Evolutionary conservation across 2,329 filamentous ascomycete genomes (phyloP).

Genomic region (Didymella arachidicola): DNA sequence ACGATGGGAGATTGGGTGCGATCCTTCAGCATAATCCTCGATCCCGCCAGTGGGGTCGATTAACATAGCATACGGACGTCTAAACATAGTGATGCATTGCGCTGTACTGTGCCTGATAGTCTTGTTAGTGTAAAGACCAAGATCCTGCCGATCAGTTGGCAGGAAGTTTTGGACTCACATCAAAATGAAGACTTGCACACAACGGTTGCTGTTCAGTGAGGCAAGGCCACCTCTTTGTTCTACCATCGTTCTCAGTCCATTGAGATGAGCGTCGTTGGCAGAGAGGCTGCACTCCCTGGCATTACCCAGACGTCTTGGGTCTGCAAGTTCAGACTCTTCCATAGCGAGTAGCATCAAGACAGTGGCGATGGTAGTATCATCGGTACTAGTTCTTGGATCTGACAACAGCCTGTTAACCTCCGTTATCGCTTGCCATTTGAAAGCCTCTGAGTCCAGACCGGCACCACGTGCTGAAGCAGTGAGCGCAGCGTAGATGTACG

Average conservation of each 20-base stretch:
- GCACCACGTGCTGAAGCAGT: conserved; percentile 32
- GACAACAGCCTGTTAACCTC: conserved; percentile 41
- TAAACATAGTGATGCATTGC: conserved; percentile 42
- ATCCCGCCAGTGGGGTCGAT: conserved; percentile 27
- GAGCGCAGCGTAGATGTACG: conserved; percentile 43
- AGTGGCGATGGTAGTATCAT: conserved; percentile 45
- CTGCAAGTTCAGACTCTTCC: conserved; percentile 41
- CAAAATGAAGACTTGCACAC: conserved; percentile 44
- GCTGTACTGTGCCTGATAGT: conserved; percentile 44
- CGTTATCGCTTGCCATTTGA: conserved; percentile 40
- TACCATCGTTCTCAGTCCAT: conserved; percentile 45
- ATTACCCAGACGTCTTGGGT: conserved; percentile 22
- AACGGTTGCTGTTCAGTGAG: conserved; percentile 36
- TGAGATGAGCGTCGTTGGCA: conserved; percentile 38
- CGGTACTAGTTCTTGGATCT: conserved; percentile 30
- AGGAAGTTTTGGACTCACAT: conserved; percentile 33
- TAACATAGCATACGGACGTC: conserved; percentile 40
- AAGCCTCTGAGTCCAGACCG: conserved; percentile 32
- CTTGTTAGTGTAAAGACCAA: neutral
- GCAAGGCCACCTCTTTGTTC: conserved; percentile 45
- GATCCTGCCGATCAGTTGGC: neutral
- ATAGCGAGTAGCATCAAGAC: conserved; percentile 45
- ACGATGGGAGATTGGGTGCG: neutral
- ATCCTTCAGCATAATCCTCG: conserved; percentile 33
- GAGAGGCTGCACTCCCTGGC: conserved; percentile 31